phyloP scores from a whole-genome alignment of 208 protist species.

The Leishmania arabica region DNA sequence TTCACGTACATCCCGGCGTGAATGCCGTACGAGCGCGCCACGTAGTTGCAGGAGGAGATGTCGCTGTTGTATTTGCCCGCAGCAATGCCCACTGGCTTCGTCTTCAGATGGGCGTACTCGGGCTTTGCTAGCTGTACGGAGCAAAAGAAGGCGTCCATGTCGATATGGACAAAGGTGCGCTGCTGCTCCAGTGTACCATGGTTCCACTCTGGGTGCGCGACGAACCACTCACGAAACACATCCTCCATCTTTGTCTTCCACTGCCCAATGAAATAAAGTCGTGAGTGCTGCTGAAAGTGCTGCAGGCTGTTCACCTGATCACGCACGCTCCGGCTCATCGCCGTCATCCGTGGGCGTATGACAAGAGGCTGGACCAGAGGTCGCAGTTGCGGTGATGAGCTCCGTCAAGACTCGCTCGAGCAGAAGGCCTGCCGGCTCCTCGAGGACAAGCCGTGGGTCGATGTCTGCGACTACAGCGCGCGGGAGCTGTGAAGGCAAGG shows the following conservation, averaged over 20 bases:
- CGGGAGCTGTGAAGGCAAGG: constrained; percentile 27
- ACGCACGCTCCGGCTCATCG: constrained; percentile 27
- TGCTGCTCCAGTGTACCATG: constrained; percentile 64
- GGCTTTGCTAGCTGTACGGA: constrained; percentile 86
- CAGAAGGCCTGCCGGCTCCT: constrained; percentile 36
- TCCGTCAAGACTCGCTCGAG: constrained; percentile 35
- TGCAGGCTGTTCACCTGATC: constrained; percentile 83
- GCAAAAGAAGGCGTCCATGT: constrained; percentile 97
- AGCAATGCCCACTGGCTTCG: constrained; percentile 87
- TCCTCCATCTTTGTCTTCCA: constrained; percentile 88
- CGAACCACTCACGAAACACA: constrained; percentile 60
- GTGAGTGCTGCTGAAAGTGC: constrained; percentile 87
- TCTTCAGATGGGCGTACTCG: constrained; percentile 72
- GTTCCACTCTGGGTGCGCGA: constrained; percentile 69
- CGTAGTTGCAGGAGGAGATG: constrained; percentile 94
- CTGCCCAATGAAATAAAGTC: constrained; percentile 95
- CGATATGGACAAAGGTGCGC: constrained; percentile 82
- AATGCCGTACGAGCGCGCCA: constrained; percentile 84
- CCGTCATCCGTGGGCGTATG: neutral
- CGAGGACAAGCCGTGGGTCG: constrained; percentile 38
- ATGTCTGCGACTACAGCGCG: constrained; percentile 48
- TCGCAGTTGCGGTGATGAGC: constrained; percentile 10
- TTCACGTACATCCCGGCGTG: constrained; percentile 93
- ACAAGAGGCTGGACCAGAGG: neutral
- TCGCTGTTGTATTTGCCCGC: constrained; percentile 87